Conservation (phyloP, 306 rosid species). For the Medicago lupulina region DNA sequence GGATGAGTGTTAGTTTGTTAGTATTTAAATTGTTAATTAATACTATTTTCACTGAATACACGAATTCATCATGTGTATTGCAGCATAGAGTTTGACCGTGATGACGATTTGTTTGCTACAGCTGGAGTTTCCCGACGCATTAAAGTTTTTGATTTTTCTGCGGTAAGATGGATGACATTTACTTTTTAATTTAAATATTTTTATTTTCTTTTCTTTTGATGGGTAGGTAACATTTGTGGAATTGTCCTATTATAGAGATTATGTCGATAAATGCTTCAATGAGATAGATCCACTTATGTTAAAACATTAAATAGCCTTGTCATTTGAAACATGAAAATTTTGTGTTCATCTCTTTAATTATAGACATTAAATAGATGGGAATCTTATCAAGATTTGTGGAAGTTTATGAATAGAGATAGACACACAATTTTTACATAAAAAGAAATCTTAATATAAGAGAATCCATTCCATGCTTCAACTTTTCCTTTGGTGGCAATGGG, state of each 20-base stretch:
- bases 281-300: constrained; percentile 6
- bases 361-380: neutral
- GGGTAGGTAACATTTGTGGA: neutral
- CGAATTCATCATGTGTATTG: constrained; percentile 48
- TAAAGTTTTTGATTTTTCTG: constrained; percentile 90
- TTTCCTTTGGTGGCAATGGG: constrained; percentile 19
- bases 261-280: constrained; percentile 21
- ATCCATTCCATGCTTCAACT: constrained; percentile 6
- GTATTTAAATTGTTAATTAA: constrained; percentile 9
- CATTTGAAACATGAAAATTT: neutral
- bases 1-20: constrained; percentile 5
- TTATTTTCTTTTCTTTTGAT: constrained; percentile 16
- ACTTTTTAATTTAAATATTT: constrained; percentile 19
- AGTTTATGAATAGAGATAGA: neutral
- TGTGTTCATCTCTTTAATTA: constrained; percentile 11
- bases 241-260: constrained; percentile 17
- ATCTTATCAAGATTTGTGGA: neutral
- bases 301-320: neutral
- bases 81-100: constrained; percentile 98
- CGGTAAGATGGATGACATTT: constrained; percentile 59
- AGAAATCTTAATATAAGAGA: neutral
- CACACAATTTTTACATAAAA: neutral
- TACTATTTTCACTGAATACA: constrained; percentile 32
- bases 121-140: constrained; percentile 99
- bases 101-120: constrained; percentile 91